Percentiles rank a stretch among this genome's conserved stretches.
These are phyloP conservation scores for Candida caryicola DNA, from an alignment of 805 yeast genomes.

Conservation along the genomic window DNA sequence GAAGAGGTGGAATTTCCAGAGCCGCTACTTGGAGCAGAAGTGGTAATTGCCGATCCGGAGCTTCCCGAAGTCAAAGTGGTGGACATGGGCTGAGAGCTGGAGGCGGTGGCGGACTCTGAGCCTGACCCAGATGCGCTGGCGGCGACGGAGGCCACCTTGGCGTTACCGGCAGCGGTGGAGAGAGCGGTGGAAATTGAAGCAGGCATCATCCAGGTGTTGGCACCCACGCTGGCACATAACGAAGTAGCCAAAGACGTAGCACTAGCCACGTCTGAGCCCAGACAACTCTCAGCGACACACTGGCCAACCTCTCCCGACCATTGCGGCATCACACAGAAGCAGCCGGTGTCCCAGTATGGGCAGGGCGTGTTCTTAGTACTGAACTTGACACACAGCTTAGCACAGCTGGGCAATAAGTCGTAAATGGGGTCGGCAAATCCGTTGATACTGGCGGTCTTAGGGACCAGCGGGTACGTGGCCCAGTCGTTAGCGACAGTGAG, in stretches of 20 bases:
- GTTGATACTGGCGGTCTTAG: conserved; percentile 46
- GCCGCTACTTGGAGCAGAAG: neutral
- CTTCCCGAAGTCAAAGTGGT: neutral
- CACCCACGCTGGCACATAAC: conserved; percentile 41
- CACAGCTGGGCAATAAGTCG: conserved; percentile 30
- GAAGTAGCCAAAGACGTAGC: conserved; percentile 45
- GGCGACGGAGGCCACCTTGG: conserved; percentile 9
- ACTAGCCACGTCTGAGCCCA: conserved; percentile 31
- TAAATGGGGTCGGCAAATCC: conserved; percentile 42
- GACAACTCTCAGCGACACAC: conserved; percentile 40
- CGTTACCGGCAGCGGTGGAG: conserved; percentile 21
- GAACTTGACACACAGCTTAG: conserved; percentile 37
- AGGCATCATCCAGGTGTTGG: conserved; percentile 46
- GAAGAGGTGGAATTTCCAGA: neutral
- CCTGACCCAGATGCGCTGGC: neutral
- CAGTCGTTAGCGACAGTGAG: conserved; percentile 13
- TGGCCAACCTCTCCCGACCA: conserved; percentile 44
- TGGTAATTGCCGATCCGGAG: neutral
- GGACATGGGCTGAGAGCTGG: neutral
- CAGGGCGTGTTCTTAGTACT: conserved; percentile 45
- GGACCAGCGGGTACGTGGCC: conserved; percentile 44
- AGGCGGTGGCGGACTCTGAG: neutral
- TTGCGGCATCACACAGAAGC: conserved; percentile 48
- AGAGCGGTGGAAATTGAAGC: conserved; percentile 34
- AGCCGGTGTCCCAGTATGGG: conserved; percentile 53